phyloP scores from a whole-genome alignment of 257 asterid genomes.

The Dorcoceras hygrometricum region DNA sequence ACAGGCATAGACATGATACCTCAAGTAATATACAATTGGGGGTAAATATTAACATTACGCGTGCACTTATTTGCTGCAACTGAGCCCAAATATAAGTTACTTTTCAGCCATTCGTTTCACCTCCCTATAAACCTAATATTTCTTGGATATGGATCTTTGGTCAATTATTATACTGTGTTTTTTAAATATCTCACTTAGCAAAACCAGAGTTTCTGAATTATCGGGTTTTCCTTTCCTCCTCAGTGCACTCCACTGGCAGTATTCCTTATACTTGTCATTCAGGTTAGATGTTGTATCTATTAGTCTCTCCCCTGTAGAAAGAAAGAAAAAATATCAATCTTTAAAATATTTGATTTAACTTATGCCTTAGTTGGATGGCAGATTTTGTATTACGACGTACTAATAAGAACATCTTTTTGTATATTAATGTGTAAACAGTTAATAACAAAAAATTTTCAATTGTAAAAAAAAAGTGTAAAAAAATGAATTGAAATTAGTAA shows the following conservation, averaged over 20 bases:
- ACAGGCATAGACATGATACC: slow-evolving; percentile 98
- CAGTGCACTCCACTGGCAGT: slow-evolving; percentile 4
- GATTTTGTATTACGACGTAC: slow-evolving; percentile 10
- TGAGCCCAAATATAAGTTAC: not conserved
- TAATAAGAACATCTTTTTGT: not conserved
- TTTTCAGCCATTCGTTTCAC: slow-evolving; percentile 13
- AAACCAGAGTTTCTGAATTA: not conserved
- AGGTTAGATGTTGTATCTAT: not conserved
- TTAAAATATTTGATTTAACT: slow-evolving; percentile 7
- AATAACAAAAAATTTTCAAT: no score
- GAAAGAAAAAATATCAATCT: not conserved
- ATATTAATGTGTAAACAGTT: no score
- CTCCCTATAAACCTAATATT: slow-evolving; percentile 12
- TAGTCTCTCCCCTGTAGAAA: slow-evolving; percentile 6
- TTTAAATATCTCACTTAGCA: not conserved
- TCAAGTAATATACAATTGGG: slow-evolving; percentile 94
- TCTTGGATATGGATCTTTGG: slow-evolving; percentile 14
- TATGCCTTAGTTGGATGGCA: slow-evolving; percentile 14
- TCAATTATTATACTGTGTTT: slow-evolving; percentile 1
- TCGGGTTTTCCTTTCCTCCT: slow-evolving; percentile 18
- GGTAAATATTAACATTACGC: slow-evolving; percentile 49
- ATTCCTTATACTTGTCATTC: slow-evolving; percentile 10
- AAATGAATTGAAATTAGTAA: no score
- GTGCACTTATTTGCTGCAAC: slow-evolving; percentile 19
- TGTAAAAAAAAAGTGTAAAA: no score